These are phyloP conservation scores for Backusella circina DNA, from an alignment of 192 early-diverging fungal genomes.

Conservation along the genomic window DNA sequence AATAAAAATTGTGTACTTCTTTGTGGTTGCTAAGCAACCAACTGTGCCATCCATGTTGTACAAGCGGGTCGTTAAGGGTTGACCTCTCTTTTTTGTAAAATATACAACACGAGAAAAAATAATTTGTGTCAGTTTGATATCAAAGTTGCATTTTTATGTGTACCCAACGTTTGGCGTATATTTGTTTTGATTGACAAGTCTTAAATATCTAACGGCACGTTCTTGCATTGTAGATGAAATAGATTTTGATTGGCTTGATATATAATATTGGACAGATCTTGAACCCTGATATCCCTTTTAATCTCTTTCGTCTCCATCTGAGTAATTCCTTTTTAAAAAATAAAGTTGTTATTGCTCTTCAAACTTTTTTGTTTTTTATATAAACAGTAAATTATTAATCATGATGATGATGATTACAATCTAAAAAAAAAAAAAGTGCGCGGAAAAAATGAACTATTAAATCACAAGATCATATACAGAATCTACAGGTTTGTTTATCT, in stretches of 20 bases:
- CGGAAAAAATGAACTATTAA: no score
- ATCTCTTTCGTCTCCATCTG: not conserved
- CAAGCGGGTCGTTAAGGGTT: not conserved
- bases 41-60: not conserved
- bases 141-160: not conserved
- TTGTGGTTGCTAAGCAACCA: not conserved
- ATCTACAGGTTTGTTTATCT: no score
- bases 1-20: no score
- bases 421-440: not conserved
- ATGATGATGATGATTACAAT: not conserved
- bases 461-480: not conserved
- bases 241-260: not conserved
- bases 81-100: not conserved
- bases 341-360: no score
- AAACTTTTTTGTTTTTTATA: no score
- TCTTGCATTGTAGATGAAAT: not conserved
- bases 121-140: not conserved
- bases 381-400: no score
- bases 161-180: not conserved
- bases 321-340: not conserved
- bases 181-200: constrained; percentile 3
- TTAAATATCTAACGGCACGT: not conserved
- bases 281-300: not conserved
- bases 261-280: not conserved
- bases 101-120: not conserved